Conservation (phyloP, 1,284 basidiomycete species). For the Exobasidium rhododendri region DNA sequence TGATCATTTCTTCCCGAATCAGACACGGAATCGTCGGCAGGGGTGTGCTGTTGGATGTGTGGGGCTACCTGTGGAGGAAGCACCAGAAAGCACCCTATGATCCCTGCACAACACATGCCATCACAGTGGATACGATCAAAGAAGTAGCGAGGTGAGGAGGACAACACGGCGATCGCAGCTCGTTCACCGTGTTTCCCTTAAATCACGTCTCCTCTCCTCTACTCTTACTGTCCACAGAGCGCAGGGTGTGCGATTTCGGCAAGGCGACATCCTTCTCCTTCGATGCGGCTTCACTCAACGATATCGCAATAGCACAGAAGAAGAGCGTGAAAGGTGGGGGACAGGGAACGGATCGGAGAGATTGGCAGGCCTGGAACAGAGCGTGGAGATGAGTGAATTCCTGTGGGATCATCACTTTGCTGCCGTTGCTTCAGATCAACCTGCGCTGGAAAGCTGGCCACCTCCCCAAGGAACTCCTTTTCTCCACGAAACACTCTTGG, state of each 20-base stretch:
- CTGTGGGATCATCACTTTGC: slow-evolving; percentile 73
- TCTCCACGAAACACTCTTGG: slow-evolving; percentile 42
- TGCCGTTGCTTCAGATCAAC: slow-evolving; percentile 69
- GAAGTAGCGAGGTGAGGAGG: too few species aligned
- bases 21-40: slow-evolving; percentile 71
- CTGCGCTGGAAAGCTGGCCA: slow-evolving; percentile 67
- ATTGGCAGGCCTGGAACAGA: slow-evolving; percentile 42
- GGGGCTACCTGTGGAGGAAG: slow-evolving; percentile 35
- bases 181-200: too few species aligned
- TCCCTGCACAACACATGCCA: slow-evolving; percentile 64
- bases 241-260: slow-evolving; percentile 60
- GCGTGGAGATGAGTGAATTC: slow-evolving; percentile 42
- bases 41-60: slow-evolving; percentile 67
- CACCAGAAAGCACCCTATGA: slow-evolving; percentile 54
- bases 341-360: slow-evolving; percentile 21
- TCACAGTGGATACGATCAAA: slow-evolving; percentile 63
- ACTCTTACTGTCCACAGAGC: too few species aligned
- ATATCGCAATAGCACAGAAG: slow-evolving; percentile 60
- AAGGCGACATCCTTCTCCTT: slow-evolving; percentile 40
- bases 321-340: slow-evolving; percentile 60
- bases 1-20: too few species aligned
- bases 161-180: too few species aligned
- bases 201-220: too few species aligned
- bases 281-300: slow-evolving; percentile 64
- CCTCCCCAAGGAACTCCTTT: slow-evolving; percentile 20